These are phyloP conservation scores for Mycena latifolia DNA, from an alignment of 768 basidiomycete species.

Conservation along the genomic window DNA sequence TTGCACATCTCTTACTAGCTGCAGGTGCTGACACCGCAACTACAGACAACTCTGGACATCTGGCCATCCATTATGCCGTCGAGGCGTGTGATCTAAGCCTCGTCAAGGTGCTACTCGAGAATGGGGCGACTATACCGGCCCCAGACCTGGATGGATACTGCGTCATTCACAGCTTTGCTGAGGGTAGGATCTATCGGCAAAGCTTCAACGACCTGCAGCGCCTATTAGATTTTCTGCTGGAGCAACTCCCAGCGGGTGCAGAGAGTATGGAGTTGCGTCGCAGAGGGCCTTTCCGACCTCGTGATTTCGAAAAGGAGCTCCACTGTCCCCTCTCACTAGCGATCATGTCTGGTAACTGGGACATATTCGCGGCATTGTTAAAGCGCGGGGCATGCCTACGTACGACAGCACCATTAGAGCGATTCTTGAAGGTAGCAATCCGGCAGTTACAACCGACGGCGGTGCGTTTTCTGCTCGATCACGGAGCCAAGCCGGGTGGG, in stretches of 20 bases:
- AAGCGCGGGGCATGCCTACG: constrained; percentile 16
- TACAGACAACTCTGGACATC: neutral
- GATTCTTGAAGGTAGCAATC: constrained; percentile 1
- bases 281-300: too few relatives aligned
- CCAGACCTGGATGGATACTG: neutral
- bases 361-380: constrained; percentile 12
- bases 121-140: constrained; percentile 1
- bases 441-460: neutral
- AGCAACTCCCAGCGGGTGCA: constrained; percentile 15
- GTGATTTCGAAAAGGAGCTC: neutral
- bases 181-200: neutral
- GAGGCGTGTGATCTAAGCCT: constrained; percentile 3
- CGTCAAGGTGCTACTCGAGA: constrained; percentile 9
- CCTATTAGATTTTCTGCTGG: constrained; percentile 24
- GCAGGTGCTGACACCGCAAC: constrained; percentile 11
- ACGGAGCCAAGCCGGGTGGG: constrained; percentile 4
- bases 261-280: constrained; percentile 1
- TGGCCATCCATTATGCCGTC: constrained; percentile 8
- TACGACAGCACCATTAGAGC: constrained; percentile 10
- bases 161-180: neutral
- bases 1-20: constrained; percentile 9
- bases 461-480: constrained; percentile 14
- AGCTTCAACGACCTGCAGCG: constrained; percentile 3
- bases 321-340: constrained; percentile 27
- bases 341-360: constrained; percentile 18